These are phyloP conservation scores for Ambispora gerdemannii DNA, from an alignment of 192 early-diverging fungal genomes.

Conservation along the genomic window DNA sequence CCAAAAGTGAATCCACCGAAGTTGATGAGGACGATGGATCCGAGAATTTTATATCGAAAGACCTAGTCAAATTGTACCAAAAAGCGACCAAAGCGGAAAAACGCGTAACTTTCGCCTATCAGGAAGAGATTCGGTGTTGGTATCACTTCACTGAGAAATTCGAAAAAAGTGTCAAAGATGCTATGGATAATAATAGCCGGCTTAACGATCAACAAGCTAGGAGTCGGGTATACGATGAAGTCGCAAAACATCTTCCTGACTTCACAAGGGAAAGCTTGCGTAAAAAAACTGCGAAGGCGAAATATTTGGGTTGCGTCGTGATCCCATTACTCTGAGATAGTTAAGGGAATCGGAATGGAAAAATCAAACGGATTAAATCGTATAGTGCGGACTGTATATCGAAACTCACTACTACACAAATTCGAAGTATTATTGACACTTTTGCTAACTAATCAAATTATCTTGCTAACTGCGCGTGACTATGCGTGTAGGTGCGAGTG, in stretches of 20 bases:
- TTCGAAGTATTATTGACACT: too few relatives aligned
- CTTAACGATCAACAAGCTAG: neutral
- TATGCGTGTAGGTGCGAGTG: too few relatives aligned
- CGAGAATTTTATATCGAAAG: too few relatives aligned
- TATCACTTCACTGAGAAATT: slow-evolving; percentile 3
- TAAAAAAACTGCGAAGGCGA: slow-evolving; percentile 7
- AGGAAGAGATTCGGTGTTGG: slow-evolving; percentile 23
- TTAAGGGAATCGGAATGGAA: neutral
- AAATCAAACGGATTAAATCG: slow-evolving; percentile 1
- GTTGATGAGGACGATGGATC: too few relatives aligned
- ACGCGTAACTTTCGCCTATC: neutral
- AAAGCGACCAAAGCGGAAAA: slow-evolving; percentile 1
- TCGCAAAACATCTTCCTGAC: slow-evolving; percentile 3
- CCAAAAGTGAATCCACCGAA: too few relatives aligned
- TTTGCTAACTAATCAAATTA: too few relatives aligned
- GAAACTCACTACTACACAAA: too few relatives aligned
- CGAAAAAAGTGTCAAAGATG: slow-evolving; percentile 4
- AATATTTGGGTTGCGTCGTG: too few relatives aligned
- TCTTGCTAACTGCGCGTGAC: too few relatives aligned
- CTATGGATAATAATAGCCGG: slow-evolving; percentile 9
- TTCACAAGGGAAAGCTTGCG: too few relatives aligned
- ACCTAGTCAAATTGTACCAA: slow-evolving; percentile 9
- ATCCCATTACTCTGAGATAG: neutral
- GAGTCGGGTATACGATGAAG: slow-evolving; percentile 4
- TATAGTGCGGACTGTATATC: slow-evolving; percentile 4